Conservation (phyloP, 140 eudicot species). For the Bidens hawaiensis region DNA sequence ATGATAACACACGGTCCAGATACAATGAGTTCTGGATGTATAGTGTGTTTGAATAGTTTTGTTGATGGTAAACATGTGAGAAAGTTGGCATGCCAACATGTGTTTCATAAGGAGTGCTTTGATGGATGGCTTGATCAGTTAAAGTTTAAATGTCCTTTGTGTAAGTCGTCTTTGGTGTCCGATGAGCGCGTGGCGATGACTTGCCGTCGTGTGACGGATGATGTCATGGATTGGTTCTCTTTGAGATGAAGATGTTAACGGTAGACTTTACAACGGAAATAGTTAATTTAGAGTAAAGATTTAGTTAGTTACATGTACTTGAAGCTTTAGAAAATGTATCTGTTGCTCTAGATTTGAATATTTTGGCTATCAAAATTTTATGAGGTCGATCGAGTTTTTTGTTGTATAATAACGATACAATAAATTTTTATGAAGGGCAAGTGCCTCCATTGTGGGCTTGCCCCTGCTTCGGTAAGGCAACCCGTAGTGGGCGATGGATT, state of each 20-base stretch:
- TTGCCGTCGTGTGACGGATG: constrained; percentile 45
- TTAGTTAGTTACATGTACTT: too few relatives aligned
- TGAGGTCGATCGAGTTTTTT: too few relatives aligned
- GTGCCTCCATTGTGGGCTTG: too few relatives aligned
- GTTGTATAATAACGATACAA: too few relatives aligned
- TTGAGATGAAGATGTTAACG: constrained; percentile 10
- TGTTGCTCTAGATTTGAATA: too few relatives aligned
- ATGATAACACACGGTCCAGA: not conserved
- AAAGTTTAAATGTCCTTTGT: constrained; percentile 71
- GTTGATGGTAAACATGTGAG: constrained; percentile 62
- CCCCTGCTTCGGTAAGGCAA: too few relatives aligned
- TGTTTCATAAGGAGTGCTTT: constrained; percentile 75
- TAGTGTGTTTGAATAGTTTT: constrained; percentile 62
- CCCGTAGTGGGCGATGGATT: too few relatives aligned
- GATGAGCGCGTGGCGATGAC: constrained; percentile 47
- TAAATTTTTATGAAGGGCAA: too few relatives aligned
- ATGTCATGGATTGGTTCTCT: constrained; percentile 46
- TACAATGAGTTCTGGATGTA: constrained; percentile 33
- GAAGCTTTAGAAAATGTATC: too few relatives aligned
- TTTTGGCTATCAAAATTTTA: too few relatives aligned
- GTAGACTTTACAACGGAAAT: not conserved
- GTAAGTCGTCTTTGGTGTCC: constrained; percentile 45
- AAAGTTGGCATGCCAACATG: constrained; percentile 60
- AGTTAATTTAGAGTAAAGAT: not conserved
- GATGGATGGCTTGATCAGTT: constrained; percentile 80